phyloP scores from a whole-genome alignment of 331 rosid genomes.

The Saraca asoca region DNA sequence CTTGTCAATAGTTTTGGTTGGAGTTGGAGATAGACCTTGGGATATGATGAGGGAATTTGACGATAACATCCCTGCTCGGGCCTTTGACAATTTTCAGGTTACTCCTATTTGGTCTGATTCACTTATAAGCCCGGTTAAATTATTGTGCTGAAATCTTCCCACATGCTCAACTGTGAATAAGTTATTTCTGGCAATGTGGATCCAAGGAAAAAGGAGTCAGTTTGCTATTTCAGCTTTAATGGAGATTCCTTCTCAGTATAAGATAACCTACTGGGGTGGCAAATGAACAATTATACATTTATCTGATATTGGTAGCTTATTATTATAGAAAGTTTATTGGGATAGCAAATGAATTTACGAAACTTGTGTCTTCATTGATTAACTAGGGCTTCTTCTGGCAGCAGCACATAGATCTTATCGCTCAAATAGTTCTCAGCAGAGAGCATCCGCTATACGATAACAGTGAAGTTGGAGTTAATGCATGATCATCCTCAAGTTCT shows the following conservation, averaged over 20 bases:
- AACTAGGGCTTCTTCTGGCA: constrained; percentile 37
- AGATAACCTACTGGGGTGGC: constrained; percentile 87
- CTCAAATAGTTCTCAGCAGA: constrained; percentile 63
- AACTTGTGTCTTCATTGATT: constrained; percentile 16
- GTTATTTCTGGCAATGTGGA: constrained; percentile 41
- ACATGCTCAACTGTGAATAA: constrained; percentile 27
- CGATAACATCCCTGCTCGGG: constrained; percentile 82
- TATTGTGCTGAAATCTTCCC: constrained; percentile 13
- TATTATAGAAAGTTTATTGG: constrained; percentile 32
- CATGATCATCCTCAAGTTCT: constrained; percentile 50
- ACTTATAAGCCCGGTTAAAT: constrained; percentile 1
- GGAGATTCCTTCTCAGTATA: constrained; percentile 96
- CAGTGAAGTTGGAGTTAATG: constrained; percentile 17
- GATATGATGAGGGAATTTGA: constrained; percentile 90
- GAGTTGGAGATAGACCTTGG: constrained; percentile 99
- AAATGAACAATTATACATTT: neutral
- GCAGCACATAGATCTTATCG: constrained; percentile 33
- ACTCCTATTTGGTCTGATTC: constrained; percentile 25
- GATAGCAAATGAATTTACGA: constrained; percentile 42
- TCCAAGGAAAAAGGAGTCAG: constrained; percentile 54
- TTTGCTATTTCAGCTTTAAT: constrained; percentile 86
- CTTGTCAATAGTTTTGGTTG: constrained; percentile 83
- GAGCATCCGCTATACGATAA: constrained; percentile 37
- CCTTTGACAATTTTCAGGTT: constrained; percentile 92
- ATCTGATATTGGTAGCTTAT: constrained; percentile 7